Evolutionary conservation across 2,329 filamentous ascomycete species (phyloP), one percentile per base, ranked within the genome.

Genomic region (Davidsoniella virescens): DNA sequence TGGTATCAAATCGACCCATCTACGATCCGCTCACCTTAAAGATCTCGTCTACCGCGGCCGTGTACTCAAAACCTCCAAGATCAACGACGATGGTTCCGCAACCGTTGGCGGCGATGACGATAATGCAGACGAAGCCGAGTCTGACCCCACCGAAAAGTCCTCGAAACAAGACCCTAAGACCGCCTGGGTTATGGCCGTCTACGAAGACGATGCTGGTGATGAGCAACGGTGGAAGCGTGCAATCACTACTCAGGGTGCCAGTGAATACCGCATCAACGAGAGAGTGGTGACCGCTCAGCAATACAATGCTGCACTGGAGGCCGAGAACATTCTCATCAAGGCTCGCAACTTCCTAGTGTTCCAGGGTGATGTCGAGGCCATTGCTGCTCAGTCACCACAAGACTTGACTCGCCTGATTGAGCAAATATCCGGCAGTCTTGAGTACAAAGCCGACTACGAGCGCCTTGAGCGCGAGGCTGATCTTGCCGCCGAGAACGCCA

Each of bases 181-280:
- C 2, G 93, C 92, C 2, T 98, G 90, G 90, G 93, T 98, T 12
- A 96, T 95, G 87, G 92, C 92, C 26, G 90, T 98, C 14, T 98
- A 96, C 64, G 88, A 95, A 63, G 92, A 98, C 61, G 92, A 98
- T 62, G 87, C 87, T 2, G 90, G 87, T 44, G 86, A 94, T 60
- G 87, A 94, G 64, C 88, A 95, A 62, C 80, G 82, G 57, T 98
- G 92, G 92, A 94, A 94, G 68, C 85, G 92, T 54, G 82, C 80
- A 57, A 98, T 98, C 63, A 96, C 88, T 3, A 86, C 75, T 57
- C 75, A 80, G 55, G 92, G 92, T 44, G 80, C 81, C 25, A 95
- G 88, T 70, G 90, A 96, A 65, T 98, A 96, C 65, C 82, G 90
- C 54, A 94, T 98, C 71, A 96, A 98, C 67, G 87, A 94, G 57